Evolutionary conservation across 2,329 filamentous ascomycete genomes (phyloP), one percentile per base, ranked within the genome.

Genomic region (Hypoxylon sp.): DNA sequence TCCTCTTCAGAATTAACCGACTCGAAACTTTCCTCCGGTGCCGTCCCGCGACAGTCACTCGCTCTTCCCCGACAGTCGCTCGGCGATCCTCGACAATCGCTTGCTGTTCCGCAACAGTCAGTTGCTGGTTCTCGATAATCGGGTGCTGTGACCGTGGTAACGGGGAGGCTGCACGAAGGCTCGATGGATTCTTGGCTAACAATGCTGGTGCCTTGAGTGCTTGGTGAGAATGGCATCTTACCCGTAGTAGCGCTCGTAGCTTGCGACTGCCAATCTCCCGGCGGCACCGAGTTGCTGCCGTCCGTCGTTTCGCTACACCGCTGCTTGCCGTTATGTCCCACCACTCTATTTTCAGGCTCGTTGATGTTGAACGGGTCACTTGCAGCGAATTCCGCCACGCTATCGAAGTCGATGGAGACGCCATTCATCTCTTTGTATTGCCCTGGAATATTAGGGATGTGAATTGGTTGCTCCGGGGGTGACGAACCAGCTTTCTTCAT

Each of bases 181-280:
- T 87, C 86, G 56, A 82, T 71, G 6, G 85, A 87, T 44, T 87
- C 85, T 56, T 82, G 81, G 75, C 87, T 89, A 68, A 87, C 83
- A 65, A 89, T 86, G 74, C 87, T 89, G 17, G 87, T 89, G 39
- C 87, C 87, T 71, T 87, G 82, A 2, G 87, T 89, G 72, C 87
- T 89, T 2, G 87, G 87, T 22, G 87, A 89, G 34, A 89, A 77
- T 3, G 87, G 86, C 83, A 88, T 84, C 75, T 87, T 88, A 51
- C 85, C 84, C 1, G 86, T 89, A 1, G 86, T 87, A 7, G 86
- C 86, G 69, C 85, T 88, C 13, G 87, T 89, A 4, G 83, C 85
- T 68, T 89, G 86, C 3, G 85, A 87, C 2, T 84, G 84, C 85
- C 86, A 89, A 69, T 89, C 87, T 8, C 83, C 85, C 0, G 82